Percentiles rank a stretch among this genome's conserved stretches.
phyloP scores from a whole-genome alignment of 225 moss, liverwort and hornwort genomes.

The Polytrichum formosum region DNA sequence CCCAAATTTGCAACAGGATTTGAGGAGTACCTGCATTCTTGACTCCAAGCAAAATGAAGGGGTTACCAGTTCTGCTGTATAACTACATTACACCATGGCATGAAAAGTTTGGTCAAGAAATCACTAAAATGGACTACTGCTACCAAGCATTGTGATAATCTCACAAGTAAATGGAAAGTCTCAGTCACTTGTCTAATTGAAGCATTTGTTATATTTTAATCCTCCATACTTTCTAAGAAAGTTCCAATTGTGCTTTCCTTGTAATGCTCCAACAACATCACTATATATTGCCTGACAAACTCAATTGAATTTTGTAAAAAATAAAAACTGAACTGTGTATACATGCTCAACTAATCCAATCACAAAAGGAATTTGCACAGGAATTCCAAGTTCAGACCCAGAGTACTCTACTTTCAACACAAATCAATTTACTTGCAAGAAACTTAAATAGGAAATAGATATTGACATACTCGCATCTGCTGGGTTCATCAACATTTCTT shows the following conservation, averaged over 20 bases:
- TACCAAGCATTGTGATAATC: neutral
- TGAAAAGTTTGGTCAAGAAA: neutral
- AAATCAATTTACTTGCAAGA: too few species aligned
- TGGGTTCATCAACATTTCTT: conserved; percentile 86
- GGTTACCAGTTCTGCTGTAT: conserved; percentile 82
- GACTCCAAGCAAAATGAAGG: conserved; percentile 81
- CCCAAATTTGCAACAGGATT: neutral
- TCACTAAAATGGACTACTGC: neutral
- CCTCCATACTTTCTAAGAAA: too few species aligned
- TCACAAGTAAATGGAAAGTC: neutral
- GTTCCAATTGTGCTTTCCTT: too few species aligned
- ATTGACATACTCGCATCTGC: conserved; percentile 88
- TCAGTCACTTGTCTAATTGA: too few species aligned
- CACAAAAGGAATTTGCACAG: too few species aligned
- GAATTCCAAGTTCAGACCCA: too few species aligned
- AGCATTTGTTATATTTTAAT: neutral
- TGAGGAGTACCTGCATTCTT: conserved; percentile 64
- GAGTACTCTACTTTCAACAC: too few species aligned
- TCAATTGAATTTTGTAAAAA: too few species aligned
- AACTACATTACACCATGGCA: conserved; percentile 43
- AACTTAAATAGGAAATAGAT: neutral
- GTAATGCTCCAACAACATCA: too few species aligned
- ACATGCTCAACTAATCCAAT: too few species aligned
- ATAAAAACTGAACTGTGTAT: too few species aligned
- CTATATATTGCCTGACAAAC: too few species aligned